phyloP scores from a whole-genome alignment of 371 early-diverging fungal species.

The Apophysomyces variabilis region DNA sequence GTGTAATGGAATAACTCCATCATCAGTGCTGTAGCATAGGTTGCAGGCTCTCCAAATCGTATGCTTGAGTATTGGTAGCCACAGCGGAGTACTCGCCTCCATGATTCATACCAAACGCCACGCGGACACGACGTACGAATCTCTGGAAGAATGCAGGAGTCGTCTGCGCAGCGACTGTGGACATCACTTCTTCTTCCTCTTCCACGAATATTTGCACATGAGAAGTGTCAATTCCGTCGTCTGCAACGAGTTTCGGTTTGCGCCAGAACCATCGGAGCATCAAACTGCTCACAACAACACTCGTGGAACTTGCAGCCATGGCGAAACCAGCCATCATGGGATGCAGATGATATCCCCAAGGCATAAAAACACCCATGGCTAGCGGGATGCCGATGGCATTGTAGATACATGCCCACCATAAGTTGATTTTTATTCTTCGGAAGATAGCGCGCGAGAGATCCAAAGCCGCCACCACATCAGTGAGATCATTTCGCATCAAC shows the following conservation, averaged over 20 bases:
- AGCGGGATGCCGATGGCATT: slow-evolving; percentile 91
- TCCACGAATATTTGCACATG: background rate
- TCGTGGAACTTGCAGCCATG: slow-evolving; percentile 94
- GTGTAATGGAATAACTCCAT: background rate
- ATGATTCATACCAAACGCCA: background rate
- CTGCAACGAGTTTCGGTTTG: slow-evolving; percentile 46
- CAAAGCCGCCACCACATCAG: slow-evolving; percentile 85
- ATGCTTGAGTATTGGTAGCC: slow-evolving; percentile 12
- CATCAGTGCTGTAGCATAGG: background rate
- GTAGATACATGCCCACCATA: slow-evolving; percentile 89
- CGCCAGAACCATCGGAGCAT: slow-evolving; percentile 73
- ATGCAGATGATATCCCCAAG: slow-evolving; percentile 82
- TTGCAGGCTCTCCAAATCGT: slow-evolving; percentile 19
- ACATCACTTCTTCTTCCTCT: background rate
- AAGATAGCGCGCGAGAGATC: slow-evolving; percentile 86
- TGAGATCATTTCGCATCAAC: slow-evolving; percentile 81
- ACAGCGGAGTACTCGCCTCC: slow-evolving; percentile 20
- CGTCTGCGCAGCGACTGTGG: background rate
- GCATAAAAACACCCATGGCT: slow-evolving; percentile 92
- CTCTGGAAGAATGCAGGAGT: background rate
- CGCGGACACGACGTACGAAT: background rate
- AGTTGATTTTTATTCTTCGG: slow-evolving; percentile 81
- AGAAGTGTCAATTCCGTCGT: background rate
- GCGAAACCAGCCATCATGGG: slow-evolving; percentile 94
- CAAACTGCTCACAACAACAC: slow-evolving; percentile 89